Conservation (phyloP, 345 rosid genomes). For the Citrus unshiu region DNA sequence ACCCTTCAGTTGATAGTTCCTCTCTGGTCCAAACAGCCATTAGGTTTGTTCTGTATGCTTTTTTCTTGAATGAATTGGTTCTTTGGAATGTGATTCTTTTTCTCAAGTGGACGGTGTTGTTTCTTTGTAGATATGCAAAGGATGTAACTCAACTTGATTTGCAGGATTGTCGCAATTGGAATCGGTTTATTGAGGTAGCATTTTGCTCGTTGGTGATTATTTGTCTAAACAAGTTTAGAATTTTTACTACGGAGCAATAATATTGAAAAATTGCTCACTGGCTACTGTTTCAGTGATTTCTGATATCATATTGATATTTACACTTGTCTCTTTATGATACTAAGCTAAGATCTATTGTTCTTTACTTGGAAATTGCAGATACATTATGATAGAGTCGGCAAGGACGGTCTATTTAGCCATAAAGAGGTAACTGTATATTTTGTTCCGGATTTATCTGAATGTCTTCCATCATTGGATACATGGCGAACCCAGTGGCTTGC, state of each 20-base stretch:
- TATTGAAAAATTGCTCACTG: neutral
- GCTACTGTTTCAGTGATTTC: neutral
- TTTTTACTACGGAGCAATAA: neutral
- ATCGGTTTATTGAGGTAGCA: conserved; percentile 87
- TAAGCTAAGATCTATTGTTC: neutral
- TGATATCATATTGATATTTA: neutral
- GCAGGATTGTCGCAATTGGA: conserved; percentile 74
- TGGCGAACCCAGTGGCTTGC: conserved; percentile 86
- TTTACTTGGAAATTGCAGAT: conserved; percentile 50
- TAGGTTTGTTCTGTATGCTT: conserved; percentile 43
- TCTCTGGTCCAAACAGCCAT: conserved; percentile 64
- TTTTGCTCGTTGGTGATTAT: neutral
- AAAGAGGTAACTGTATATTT: conserved; percentile 85
- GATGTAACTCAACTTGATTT: conserved; percentile 73
- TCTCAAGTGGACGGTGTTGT: conserved; percentile 10
- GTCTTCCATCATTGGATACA: conserved; percentile 75
- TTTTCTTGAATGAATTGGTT: conserved; percentile 1
- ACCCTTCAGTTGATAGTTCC: conserved; percentile 75
- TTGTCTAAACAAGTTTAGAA: neutral
- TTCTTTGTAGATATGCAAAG: conserved; percentile 58
- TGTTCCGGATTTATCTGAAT: conserved; percentile 90
- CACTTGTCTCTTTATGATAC: neutral
- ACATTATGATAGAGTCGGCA: conserved; percentile 86
- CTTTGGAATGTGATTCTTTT: conserved; percentile 14
- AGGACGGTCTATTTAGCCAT: conserved; percentile 80